These are phyloP conservation scores for Vinca minor DNA, from an alignment of 257 asterid genomes.

Conservation along the genomic window DNA sequence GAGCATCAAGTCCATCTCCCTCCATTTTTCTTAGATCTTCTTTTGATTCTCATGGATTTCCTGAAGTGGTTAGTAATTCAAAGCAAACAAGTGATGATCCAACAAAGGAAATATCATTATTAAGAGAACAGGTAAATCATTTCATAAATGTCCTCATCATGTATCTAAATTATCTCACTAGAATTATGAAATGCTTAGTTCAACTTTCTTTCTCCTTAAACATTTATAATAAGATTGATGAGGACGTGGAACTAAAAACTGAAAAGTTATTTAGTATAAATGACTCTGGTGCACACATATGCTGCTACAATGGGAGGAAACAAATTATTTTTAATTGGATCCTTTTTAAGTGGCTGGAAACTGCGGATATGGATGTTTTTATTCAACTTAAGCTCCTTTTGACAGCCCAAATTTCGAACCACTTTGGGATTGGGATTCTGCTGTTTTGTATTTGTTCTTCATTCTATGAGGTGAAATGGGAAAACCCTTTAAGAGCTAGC, in stretches of 20 bases:
- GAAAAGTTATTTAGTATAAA: neutral
- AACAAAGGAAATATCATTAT: constrained; percentile 38
- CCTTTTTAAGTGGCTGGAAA: neutral
- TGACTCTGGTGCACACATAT: neutral
- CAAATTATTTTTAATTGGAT: neutral
- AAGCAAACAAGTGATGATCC: constrained; percentile 34
- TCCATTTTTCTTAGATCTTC: constrained; percentile 23
- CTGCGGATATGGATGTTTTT: neutral
- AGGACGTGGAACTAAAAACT: neutral
- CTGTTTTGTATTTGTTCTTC: neutral
- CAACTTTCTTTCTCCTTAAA: neutral
- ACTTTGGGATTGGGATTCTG: neutral
- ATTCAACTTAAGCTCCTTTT: neutral
- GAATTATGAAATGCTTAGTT: neutral
- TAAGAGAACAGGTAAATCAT: constrained; percentile 52
- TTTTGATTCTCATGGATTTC: constrained; percentile 24
- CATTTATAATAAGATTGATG: neutral
- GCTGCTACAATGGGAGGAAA: neutral
- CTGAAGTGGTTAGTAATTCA: constrained; percentile 28
- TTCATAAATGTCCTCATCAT: neutral
- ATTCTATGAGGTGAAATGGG: neutral
- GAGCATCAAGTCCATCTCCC: constrained; percentile 26
- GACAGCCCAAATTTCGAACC: neutral
- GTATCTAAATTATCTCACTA: neutral
- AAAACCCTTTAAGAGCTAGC: neutral